Evolutionary conservation across 176 grass and related monocot species (phyloP).

Genomic region (Triticum turgidum): DNA sequence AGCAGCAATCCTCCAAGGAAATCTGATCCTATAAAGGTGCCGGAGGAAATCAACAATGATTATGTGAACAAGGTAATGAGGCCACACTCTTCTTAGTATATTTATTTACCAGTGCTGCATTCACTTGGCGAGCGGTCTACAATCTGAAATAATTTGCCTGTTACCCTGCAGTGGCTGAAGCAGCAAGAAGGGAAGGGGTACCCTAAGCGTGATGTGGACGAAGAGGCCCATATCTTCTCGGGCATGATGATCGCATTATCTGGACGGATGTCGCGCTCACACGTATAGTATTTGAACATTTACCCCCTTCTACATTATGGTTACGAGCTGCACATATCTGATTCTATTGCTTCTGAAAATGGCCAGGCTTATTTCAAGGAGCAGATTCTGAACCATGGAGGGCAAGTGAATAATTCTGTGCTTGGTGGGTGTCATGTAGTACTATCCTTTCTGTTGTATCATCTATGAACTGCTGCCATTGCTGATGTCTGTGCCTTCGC

Average conservation of each 20-base stretch:
- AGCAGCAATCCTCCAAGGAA: constrained; percentile 46
- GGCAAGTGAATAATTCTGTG: constrained; percentile 57
- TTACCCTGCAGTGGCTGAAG: constrained; percentile 58
- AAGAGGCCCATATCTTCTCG: constrained; percentile 50
- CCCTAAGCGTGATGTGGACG: constrained; percentile 44
- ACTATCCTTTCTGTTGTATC: background rate
- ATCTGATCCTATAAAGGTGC: constrained; percentile 38
- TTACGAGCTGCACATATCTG: background rate
- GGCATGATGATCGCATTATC: constrained; percentile 72
- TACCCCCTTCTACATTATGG: background rate
- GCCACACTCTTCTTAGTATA: background rate
- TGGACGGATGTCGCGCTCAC: constrained; percentile 69
- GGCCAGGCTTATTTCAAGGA: constrained; percentile 61
- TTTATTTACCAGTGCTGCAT: background rate
- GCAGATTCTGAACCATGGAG: constrained; percentile 81
- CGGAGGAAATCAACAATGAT: constrained; percentile 47
- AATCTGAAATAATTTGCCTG: constrained; percentile 8
- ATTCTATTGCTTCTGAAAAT: constrained; percentile 4
- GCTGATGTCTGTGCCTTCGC: background rate
- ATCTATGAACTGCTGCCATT: background rate
- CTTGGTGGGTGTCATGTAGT: constrained; percentile 43
- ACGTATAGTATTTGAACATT: constrained; percentile 46
- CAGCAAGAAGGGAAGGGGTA: constrained; percentile 39
- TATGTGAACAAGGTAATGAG: constrained; percentile 41
- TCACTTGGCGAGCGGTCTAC: background rate